Base-by-base conservation (phyloP, 1,284 basidiomycete genomes). In the Flammula alnicola region DNA sequence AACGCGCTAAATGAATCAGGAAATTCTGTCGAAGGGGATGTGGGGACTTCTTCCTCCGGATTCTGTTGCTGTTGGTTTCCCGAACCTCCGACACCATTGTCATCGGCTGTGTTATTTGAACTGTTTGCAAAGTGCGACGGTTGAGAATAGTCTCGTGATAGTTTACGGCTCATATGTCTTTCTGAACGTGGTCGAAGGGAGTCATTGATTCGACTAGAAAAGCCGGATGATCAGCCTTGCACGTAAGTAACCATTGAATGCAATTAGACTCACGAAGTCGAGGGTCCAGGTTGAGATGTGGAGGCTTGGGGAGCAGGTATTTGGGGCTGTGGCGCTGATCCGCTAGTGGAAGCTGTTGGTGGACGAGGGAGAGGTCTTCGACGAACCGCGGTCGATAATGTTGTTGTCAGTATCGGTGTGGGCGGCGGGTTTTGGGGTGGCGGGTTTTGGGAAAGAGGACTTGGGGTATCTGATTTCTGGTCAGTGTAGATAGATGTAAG, bases 11-110 rank as follows among this genome's bases (percentile, higher is more conserved):
- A 58, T 16, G 47, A 46, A 29, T 61, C 59, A 29, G 57, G 57
- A 43, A 47, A 61, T 32, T 61, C 59, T 2, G 59, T 57, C 12
- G 51, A 49, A 14, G 52, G 54, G 17, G 55, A 59, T 2, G 55
- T 59, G 11, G 59, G 59, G 2, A 53, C 52, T 31, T 51, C 51
- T 3, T 53, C 51, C 9, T 36, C 51, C 1, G 38, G 14, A 40
- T 38, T 43, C 52, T 31, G 41, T 20, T 44, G 39, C 19, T 42
- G 9, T 29, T 44, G 41, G 19, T 47, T 36, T 11, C 44, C 44
- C 27, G 56, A 56, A 20, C 54, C 47, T 4, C 50, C 57, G 12
- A 52, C 54, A 33, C 35, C 52, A 36, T 46, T 51, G 9, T 45
- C 50, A 22, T 47, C 41, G 10, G 33, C 16, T 4, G 23, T 10